These are phyloP conservation scores for Tieghemiomyces parasiticus DNA, from an alignment of 192 early-diverging fungal species.

Conservation along the genomic window DNA sequence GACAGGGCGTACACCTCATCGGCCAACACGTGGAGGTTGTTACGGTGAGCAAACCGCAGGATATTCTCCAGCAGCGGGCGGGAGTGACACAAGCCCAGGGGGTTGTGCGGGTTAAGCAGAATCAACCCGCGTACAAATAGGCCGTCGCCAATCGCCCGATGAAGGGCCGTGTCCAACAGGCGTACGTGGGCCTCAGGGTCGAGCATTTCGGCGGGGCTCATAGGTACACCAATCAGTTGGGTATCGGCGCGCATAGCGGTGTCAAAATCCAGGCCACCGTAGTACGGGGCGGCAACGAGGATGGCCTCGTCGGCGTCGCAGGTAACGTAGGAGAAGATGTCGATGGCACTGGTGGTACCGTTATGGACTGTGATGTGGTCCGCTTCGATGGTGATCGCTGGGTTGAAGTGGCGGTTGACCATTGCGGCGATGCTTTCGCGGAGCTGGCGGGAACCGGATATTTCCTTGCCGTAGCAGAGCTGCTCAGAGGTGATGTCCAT, in stretches of 20 bases:
- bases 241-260: slow-evolving; percentile 32
- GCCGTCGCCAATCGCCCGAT: slow-evolving; percentile 24
- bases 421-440: slow-evolving; percentile 41
- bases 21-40: slow-evolving; percentile 47
- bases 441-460: slow-evolving; percentile 38
- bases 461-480: slow-evolving; percentile 22
- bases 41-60: slow-evolving; percentile 42
- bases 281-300: slow-evolving; percentile 59
- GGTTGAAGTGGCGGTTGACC: slow-evolving; percentile 48
- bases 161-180: slow-evolving; percentile 29
- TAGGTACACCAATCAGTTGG: slow-evolving; percentile 31
- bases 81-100: slow-evolving; percentile 39
- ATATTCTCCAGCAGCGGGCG: slow-evolving; percentile 32
- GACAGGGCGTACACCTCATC: slow-evolving; percentile 77
- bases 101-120: slow-evolving; percentile 62
- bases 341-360: slow-evolving; percentile 50
- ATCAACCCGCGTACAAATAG: slow-evolving; percentile 39
- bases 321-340: slow-evolving; percentile 42
- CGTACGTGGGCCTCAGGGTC: slow-evolving; percentile 20
- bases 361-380: slow-evolving; percentile 44
- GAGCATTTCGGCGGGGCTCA: slow-evolving; percentile 15
- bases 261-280: slow-evolving; percentile 58
- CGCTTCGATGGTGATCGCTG: slow-evolving; percentile 19
- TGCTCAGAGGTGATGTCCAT: slow-evolving; percentile 8
- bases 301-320: slow-evolving; percentile 58